A percentile compares a stretch with the other conserved stretches of the same genome.
These are phyloP conservation scores for Alternaria viburni DNA, from an alignment of 2,329 filamentous ascomycete genomes.

Conservation along the genomic window DNA sequence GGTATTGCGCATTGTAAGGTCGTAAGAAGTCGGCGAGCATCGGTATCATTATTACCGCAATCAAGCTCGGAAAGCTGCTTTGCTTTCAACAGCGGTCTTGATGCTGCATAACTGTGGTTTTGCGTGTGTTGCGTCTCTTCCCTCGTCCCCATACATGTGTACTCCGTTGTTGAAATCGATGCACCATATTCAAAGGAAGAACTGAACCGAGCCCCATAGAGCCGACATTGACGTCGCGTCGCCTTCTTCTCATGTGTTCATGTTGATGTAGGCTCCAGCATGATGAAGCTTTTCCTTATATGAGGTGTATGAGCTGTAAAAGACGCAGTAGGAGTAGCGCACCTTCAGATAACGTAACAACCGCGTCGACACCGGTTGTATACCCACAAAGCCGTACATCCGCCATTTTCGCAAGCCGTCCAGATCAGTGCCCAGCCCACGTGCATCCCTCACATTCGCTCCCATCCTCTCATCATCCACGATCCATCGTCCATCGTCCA, in stretches of 20 bases:
- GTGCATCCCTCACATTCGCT: neutral
- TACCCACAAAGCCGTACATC: neutral
- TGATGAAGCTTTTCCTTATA: neutral
- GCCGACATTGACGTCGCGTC: neutral
- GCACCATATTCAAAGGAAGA: accelerated
- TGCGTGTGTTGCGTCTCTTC: neutral
- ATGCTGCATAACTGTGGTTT: neutral
- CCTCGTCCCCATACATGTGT: neutral
- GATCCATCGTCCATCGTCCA: neutral
- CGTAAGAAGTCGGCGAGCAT: neutral
- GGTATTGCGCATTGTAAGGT: neutral
- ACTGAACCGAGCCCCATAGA: neutral
- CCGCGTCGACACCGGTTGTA: neutral
- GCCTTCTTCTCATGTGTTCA: neutral
- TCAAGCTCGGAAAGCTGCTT: neutral
- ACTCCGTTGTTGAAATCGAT: neutral
- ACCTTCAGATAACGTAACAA: neutral
- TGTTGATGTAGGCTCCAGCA: neutral
- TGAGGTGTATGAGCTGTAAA: neutral
- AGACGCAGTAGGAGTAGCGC: neutral
- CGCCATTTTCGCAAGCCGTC: neutral
- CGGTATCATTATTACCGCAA: neutral
- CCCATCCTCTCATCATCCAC: neutral
- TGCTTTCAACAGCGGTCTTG: neutral
- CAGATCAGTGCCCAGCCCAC: neutral